phyloP scores from a whole-genome alignment of 371 early-diverging fungal genomes.

The Sanchytrium tribonematis region DNA sequence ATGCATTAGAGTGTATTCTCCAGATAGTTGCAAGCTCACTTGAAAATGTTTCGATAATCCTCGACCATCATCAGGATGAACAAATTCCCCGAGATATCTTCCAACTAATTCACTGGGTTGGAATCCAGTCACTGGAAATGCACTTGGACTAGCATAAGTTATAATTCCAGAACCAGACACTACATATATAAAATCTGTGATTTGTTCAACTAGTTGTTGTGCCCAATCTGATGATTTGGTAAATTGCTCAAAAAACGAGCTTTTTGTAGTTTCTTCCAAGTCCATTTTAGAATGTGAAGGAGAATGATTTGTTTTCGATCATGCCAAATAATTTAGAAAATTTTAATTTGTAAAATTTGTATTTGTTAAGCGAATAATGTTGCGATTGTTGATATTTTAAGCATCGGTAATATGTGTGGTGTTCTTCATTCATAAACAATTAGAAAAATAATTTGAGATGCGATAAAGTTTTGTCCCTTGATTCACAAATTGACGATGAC shows the following conservation, averaged over 20 bases:
- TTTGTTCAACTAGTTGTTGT: background rate
- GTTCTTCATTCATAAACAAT: too few species aligned
- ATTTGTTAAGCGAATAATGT: too few species aligned
- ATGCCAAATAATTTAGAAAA: too few species aligned
- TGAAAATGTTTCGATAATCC: background rate
- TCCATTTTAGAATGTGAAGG: background rate
- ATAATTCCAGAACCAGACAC: background rate
- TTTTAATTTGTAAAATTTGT: too few species aligned
- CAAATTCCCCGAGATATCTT: background rate
- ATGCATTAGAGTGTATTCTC: background rate
- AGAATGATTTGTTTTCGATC: too few species aligned
- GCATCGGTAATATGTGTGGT: too few species aligned
- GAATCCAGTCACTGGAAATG: background rate
- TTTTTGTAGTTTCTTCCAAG: background rate
- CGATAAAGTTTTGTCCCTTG: too few species aligned
- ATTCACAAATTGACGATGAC: too few species aligned
- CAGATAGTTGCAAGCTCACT: background rate
- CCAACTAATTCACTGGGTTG: background rate
- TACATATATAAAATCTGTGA: background rate
- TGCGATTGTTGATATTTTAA: too few species aligned
- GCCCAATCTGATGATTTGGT: background rate
- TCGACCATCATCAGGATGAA: background rate
- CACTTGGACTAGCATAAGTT: background rate
- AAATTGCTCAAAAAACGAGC: background rate
- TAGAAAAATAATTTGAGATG: too few species aligned